Evolutionary conservation across 768 basidiomycete genomes (phyloP), one percentile per base, ranked within the genome.

Genomic region (Guyanaporus albipodus): DNA sequence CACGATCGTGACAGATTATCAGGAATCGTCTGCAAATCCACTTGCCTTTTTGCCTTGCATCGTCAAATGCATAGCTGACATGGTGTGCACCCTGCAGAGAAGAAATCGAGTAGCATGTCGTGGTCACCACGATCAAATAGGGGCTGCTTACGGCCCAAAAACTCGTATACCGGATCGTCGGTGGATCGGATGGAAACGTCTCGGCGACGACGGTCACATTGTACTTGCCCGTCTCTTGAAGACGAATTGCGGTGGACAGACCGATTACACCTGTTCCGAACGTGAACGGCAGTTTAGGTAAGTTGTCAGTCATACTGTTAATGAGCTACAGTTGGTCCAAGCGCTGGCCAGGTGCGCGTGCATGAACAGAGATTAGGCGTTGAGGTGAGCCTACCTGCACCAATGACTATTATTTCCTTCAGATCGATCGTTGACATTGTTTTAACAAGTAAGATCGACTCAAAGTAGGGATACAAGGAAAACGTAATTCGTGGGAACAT

Each of bases 121-220:
- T 18, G 45, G 42, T 37, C 29, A 15, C n/a, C 10, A 17, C 18
- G 21, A 39, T 23, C 6, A 24, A 15, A 32, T 15, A 18, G 17
- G 21, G 11, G 21, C 12, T 18, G 70, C 83, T 53, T 52, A 87
- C 89, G 29, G 89, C 89, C 89, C 89, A 91, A 27, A 78, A 78
- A 61, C 85, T 87, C 2, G 90, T 87, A 55, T 87, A 91, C 43
- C 74, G 73, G 59, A 85, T 82, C n/a, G 73, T 75, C 66, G 83
- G 83, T 1, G 79, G 74, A 62, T 91, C 90, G 31, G 73, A 81
- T 0, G 89, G 88, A 32, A 90, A 71, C 2, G 74, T 70, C 42
- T 88, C 85, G 0, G 89, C 83, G 10, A 91, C 65, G 42, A 92
- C 73, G 2, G 79, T 80, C 15, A 91, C 87, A 4, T 68, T 66